These are phyloP conservation scores for Salix viminalis DNA, from an alignment of 345 rosid genomes.

Conservation along the genomic window DNA sequence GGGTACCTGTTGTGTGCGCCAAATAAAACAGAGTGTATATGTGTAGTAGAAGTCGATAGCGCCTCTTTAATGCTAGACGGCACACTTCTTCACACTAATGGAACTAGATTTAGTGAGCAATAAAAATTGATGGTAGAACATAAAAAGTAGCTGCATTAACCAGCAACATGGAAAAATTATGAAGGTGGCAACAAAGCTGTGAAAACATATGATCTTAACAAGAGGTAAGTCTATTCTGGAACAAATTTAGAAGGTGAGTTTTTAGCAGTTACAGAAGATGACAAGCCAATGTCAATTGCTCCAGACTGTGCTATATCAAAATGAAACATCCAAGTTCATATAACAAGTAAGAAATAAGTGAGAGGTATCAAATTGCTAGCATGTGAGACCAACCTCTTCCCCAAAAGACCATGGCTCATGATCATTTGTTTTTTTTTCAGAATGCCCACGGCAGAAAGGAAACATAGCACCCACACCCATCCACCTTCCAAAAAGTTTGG, in stretches of 20 bases:
- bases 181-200: not conserved
- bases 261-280: no score
- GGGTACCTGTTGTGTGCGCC: conserved; percentile 76
- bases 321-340: not conserved
- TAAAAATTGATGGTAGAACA: not conserved
- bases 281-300: not conserved
- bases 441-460: conserved; percentile 90
- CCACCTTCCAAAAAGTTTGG: conserved; percentile 87
- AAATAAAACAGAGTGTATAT: conserved; percentile 76
- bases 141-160: not conserved
- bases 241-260: no score
- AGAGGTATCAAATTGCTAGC: not conserved
- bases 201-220: no score
- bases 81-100: conserved; percentile 88
- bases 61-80: conserved; percentile 81
- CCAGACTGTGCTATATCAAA: not conserved
- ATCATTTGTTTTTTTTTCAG: conserved; percentile 58
- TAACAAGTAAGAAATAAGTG: not conserved
- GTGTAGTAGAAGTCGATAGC: conserved; percentile 77
- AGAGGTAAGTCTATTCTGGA: no score
- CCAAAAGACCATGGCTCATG: conserved; percentile 99
- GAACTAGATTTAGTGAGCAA: conserved; percentile 11
- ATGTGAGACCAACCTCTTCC: conserved; percentile 59
- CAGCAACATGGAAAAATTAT: not conserved
- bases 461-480: conserved; percentile 93